phyloP scores from a whole-genome alignment of 768 basidiomycete species.

The Austroboletus festivus region DNA sequence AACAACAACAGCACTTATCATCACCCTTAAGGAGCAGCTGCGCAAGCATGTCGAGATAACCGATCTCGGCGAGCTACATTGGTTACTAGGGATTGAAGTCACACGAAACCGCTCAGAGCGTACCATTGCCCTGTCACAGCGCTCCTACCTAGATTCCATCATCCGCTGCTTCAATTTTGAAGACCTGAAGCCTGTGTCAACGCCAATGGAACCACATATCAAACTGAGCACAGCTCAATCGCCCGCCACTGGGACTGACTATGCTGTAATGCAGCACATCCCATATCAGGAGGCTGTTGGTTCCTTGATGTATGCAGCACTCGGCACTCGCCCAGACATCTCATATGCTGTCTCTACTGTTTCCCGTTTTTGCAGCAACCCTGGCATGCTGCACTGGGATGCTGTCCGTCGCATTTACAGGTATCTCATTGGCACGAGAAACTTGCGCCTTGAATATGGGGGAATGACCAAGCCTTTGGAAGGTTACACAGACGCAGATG shows the following conservation, averaged over 20 bases:
- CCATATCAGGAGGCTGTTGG: constrained; percentile 23
- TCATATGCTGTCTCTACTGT: not conserved
- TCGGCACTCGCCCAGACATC: not conserved
- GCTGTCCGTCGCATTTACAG: not conserved
- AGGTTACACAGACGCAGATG: constrained; percentile 9
- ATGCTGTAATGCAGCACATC: constrained; percentile 21
- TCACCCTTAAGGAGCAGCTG: not conserved
- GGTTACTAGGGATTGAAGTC: constrained; percentile 8
- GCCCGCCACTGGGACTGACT: constrained; percentile 17
- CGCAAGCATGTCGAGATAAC: not conserved
- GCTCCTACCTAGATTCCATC: constrained; percentile 31
- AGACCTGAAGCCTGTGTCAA: constrained; percentile 22
- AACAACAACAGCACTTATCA: not conserved
- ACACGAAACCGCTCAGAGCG: not conserved
- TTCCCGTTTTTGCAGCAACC: not conserved
- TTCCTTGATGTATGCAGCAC: not conserved
- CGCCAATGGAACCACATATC: constrained; percentile 32
- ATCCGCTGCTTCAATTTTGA: constrained; percentile 28
- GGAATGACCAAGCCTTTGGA: not conserved
- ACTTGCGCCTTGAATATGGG: not conserved
- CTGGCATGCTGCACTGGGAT: not conserved
- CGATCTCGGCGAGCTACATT: constrained; percentile 1
- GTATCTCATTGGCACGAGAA: not conserved
- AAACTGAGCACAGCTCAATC: constrained; percentile 22
- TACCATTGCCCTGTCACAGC: constrained; percentile 1